Evolutionary conservation across 108 stramenopile genomes (phyloP).

Genomic region (Cyclotella atomus): DNA sequence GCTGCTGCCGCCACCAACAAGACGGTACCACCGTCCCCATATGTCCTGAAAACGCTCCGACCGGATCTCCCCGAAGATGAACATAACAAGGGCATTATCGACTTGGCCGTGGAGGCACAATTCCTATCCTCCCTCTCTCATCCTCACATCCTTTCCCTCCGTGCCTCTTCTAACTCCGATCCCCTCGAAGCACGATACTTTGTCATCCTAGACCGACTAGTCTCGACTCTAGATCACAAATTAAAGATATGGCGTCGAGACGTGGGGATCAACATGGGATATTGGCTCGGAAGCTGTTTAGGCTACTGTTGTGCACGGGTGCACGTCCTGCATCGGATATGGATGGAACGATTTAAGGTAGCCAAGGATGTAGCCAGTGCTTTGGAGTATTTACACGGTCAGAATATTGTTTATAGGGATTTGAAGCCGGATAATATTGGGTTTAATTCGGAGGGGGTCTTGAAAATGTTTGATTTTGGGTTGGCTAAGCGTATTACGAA

Average conservation of each 20-base stretch:
- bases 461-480: slow-evolving; percentile 89
- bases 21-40: slow-evolving; percentile 20
- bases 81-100: slow-evolving; percentile 82
- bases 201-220: slow-evolving; percentile 78
- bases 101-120: slow-evolving; percentile 88
- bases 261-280: slow-evolving; percentile 63
- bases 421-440: slow-evolving; percentile 75
- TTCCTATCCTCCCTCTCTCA: slow-evolving; percentile 69
- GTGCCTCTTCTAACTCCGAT: slow-evolving; percentile 82
- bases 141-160: slow-evolving; percentile 80
- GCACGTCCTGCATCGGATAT: slow-evolving; percentile 69
- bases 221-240: slow-evolving; percentile 72
- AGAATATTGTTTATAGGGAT: slow-evolving; percentile 82
- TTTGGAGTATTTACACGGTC: slow-evolving; percentile 76
- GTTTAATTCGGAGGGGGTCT: slow-evolving; percentile 59
- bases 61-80: slow-evolving; percentile 84
- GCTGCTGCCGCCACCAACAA: background rate
- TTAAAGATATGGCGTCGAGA: slow-evolving; percentile 76
- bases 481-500: slow-evolving; percentile 74
- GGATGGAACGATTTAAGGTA: slow-evolving; percentile 75
- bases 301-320: slow-evolving; percentile 85
- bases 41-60: slow-evolving; percentile 81
- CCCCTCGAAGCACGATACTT: slow-evolving; percentile 82
- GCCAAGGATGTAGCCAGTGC: slow-evolving; percentile 77
- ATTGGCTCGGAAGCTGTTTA: slow-evolving; percentile 62